Evolutionary conservation across 1,284 basidiomycete genomes (phyloP), one percentile per base, ranked within the genome.

Genomic region (Omphalotus olearius): DNA sequence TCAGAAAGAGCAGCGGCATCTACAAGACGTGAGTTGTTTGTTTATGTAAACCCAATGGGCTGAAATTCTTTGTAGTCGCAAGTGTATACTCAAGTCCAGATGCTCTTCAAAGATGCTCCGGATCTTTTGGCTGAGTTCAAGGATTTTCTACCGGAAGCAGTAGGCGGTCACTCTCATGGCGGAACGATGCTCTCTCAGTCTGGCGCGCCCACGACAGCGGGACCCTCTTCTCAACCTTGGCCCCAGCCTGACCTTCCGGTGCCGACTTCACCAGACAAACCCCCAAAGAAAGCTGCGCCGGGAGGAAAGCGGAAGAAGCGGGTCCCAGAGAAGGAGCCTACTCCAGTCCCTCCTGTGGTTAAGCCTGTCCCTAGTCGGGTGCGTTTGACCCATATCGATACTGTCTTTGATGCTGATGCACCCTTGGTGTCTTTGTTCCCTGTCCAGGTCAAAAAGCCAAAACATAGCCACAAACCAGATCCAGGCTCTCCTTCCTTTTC

Each of bases 111-210:
- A 65, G 87, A 92, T 60, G 91, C 93, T 0, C 91, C 89, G 4
- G 97, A 99, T 61, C 80, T 99, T 41, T 75, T 99, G 51, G 83
- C 86, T 41, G 96, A 99, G 68, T 99, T 99, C 77, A 95, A 93
- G 67, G 91, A 92, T 63, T 99, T 99, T 69, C 71, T 99, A 2
- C 96, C 96, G 7, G 93, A 92, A 52, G 75, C 71, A 6, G 66
- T 70, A 33, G 50, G 50, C 25, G 50, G 50, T 4, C 74, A 70
- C 3, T 66, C 69, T 13, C 7, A 54, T 65, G 3, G 69, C 68
- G 10, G 66, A 68, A 1, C 45, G 16, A 23, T 25, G 9, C 3
- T 35, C 7, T 42, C 36, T 9, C 43, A 10, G 10, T 6, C n/a
- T 36, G 17, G 17, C 6, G 60, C 65, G 30, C 67, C 65, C 40